phyloP scores from a whole-genome alignment of 2,329 filamentous ascomycete genomes.

The Ceratocystis eucalypticola region DNA sequence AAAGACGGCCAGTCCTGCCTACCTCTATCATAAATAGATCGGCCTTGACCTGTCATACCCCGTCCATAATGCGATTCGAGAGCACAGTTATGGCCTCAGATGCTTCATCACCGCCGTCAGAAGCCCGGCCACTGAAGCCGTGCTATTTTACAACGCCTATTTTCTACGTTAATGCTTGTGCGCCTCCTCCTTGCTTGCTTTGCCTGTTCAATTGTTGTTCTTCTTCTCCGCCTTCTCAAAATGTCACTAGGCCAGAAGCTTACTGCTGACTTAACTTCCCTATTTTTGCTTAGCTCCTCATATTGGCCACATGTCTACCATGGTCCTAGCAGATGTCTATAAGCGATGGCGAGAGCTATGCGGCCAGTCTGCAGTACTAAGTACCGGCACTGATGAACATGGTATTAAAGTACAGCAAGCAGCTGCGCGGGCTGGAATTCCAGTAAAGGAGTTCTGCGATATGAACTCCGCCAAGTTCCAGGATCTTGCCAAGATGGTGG shows the following conservation, averaged over 20 bases:
- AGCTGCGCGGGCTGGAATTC: constrained; percentile 53
- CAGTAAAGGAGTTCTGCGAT: constrained; percentile 80
- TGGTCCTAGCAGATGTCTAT: constrained; percentile 78
- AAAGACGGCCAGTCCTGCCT: not conserved
- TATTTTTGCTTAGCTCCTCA: constrained; percentile 54
- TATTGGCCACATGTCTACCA: constrained; percentile 85
- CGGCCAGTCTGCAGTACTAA: constrained; percentile 56
- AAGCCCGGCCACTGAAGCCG: constrained; percentile 44
- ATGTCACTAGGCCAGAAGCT: not conserved
- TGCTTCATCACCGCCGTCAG: not conserved
- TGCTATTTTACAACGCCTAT: constrained; percentile 95
- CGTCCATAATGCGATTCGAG: not conserved
- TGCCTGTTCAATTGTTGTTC: not conserved
- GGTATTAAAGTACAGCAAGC: constrained; percentile 94
- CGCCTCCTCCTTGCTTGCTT: constrained; percentile 8
- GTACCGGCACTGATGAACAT: constrained; percentile 93
- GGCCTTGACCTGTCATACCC: not conserved
- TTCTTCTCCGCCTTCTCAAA: not conserved
- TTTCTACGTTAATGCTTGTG: constrained; percentile 96
- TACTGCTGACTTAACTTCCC: not conserved
- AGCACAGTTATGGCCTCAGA: not conserved
- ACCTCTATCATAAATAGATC: not conserved
- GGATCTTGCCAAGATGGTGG: constrained; percentile 54
- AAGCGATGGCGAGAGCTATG: constrained; percentile 81
- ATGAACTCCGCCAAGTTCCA: constrained; percentile 66